Base-by-base conservation (phyloP, 345 rosid genomes). In the Eucalyptus urophylla region DNA sequence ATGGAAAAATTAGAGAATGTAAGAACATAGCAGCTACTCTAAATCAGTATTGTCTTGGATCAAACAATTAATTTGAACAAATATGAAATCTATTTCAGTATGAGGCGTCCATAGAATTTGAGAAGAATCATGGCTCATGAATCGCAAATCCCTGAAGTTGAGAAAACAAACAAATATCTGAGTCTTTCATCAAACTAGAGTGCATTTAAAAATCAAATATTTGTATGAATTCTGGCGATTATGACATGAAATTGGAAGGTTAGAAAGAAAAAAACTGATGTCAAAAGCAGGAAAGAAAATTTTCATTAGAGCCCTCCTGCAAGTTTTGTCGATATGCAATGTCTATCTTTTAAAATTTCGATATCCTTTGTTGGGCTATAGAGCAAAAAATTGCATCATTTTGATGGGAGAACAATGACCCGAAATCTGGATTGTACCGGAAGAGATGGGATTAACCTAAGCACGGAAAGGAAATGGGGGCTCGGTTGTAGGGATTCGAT, bases 281-380 rank as follows among this genome's bases (percentile, higher is more conserved):
- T 14, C 72, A n/a, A 65, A 65, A 65, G 72, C 5, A 62, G 8
- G 37, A 65, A n/a, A 65, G 3, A 19, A 65, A 65, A n/a, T 65
- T 65, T 65, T 65, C 16, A 65, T 65, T 14, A 14, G 10, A 65
- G 72, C 10, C 3, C 0, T 65, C 5, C 2, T 14, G 19, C 37
- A 7, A 65, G 9, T 7, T 1, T 65, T 14, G 19, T 65, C 3
- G 1, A n/a, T 4, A 14, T n/a, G 37, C 9, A 0, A n/a, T n/a
- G 37, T n/a, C 2, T 2, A 7, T 7, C 37, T n/a, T n/a, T 13
- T n/a, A 65, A n/a, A 65, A 65, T n/a, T 13, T 1, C 19, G 0
- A 62, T n/a, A 65, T 65, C 72, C 19, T 65, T 65, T 14, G 72
- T n/a, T 4, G 37, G 10, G 37, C 33, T n/a, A 65, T n/a, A n/a